Conservation (phyloP, 257 asterid species). For the Thymus mandschuricus region DNA sequence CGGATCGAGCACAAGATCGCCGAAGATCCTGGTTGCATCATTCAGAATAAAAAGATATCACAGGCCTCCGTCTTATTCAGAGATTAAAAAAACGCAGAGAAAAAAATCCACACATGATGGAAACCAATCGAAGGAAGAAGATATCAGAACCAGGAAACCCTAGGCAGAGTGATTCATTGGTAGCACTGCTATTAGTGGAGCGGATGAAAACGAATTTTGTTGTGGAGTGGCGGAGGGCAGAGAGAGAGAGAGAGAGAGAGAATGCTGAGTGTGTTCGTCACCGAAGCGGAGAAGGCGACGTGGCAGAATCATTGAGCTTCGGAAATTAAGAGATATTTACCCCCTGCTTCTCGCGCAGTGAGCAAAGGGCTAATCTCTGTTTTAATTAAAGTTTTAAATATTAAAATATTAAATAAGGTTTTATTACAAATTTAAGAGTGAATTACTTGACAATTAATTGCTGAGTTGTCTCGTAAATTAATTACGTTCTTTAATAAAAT, state of each 20-base stretch:
- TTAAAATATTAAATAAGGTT: too few species aligned
- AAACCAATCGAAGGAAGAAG: neutral
- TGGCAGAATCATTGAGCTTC: constrained; percentile 36
- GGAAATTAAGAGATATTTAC: constrained; percentile 6
- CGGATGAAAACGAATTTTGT: constrained; percentile 39
- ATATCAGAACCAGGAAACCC: constrained; percentile 49
- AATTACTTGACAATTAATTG: too few species aligned
- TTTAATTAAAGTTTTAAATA: neutral
- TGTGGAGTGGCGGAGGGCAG: constrained; percentile 42
- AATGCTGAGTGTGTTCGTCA: constrained; percentile 32
- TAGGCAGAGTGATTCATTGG: constrained; percentile 30
- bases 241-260: constrained; percentile 22
- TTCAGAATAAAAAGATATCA: constrained; percentile 38
- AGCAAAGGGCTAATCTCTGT: neutral
- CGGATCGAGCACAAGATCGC: constrained; percentile 40
- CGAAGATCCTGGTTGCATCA: constrained; percentile 54
- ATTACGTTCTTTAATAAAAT: too few species aligned
- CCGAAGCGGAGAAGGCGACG: constrained; percentile 41
- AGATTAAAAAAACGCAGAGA: neutral
- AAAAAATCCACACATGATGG: neutral
- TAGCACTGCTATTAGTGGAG: constrained; percentile 37
- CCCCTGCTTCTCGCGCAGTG: constrained; percentile 8
- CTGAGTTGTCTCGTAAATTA: too few species aligned
- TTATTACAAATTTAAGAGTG: too few species aligned
- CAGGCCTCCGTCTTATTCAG: neutral